Base-by-base conservation (phyloP, 1,284 basidiomycete genomes). In the Gomphus bonarii region DNA sequence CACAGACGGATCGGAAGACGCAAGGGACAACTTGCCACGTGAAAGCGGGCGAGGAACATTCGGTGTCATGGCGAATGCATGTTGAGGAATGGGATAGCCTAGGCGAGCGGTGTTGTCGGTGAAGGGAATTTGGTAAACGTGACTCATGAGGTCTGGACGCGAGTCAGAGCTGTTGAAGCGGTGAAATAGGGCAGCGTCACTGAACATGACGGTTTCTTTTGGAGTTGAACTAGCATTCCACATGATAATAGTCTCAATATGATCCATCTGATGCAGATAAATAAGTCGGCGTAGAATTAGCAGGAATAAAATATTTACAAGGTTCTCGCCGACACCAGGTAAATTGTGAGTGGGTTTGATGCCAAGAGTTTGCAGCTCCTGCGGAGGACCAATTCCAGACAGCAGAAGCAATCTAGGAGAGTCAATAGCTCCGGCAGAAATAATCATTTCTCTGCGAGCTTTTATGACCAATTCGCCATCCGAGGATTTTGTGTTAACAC, bases 351-450 rank as follows among this genome's bases (percentile, higher is more conserved):
- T 61, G 1, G 68, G 54, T 0, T 61, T 58, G 55, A 71, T 68
- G 22, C 68, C 67, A 12, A 66, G 61, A 11, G 58, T 57, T 35
- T 31, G 25, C 9, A 75, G 65, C 3, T 69, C 62, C 10, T 49
- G 50, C 36, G 58, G 54, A 59, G 65, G 61, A 14, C 78, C 78
- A 58, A 80, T 76, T 28, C 78, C 78, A 12, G 75, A 76, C 42
- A 73, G 67, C 49, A 73, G 64, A 12, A 79, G 70, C 25, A 79
- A 67, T 50, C 75, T 73, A 10, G 77, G 75, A 1, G 72, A 70
- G 0, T 66, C 68, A 8, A 76, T 62, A 0, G 71, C 63, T 11
- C 76, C 76, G 4, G 73, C 71, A 40, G 75, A 73, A 7, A 79
- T 66, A 38, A 79, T 72, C n/a, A 78, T 58, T 60, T 76, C 75